Conservation (phyloP, 805 yeast genomes). For the Candida ovalis region DNA sequence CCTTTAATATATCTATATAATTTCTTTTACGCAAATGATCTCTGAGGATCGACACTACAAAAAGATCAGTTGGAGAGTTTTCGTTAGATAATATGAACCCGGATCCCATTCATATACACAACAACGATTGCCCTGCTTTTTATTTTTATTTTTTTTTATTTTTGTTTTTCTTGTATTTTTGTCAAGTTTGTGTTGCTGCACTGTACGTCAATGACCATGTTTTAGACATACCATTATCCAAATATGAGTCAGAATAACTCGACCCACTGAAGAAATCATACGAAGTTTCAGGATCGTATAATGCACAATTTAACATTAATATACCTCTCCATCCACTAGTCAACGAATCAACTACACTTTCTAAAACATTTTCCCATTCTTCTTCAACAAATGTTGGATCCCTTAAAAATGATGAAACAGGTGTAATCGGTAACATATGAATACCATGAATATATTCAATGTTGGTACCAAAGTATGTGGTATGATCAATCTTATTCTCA, state of each 20-base stretch:
- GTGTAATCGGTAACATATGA: slow-evolving; percentile 68
- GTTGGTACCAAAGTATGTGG: slow-evolving; percentile 59
- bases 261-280: slow-evolving; percentile 58
- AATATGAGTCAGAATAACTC: slow-evolving; percentile 47
- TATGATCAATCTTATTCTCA: slow-evolving; percentile 64
- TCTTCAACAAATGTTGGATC: slow-evolving; percentile 52
- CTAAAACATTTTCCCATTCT: slow-evolving; percentile 61
- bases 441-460: slow-evolving; percentile 67
- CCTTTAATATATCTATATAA: neutral
- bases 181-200: slow-evolving; percentile 39
- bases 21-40: neutral
- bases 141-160: too few relatives aligned
- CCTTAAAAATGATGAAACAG: slow-evolving; percentile 61
- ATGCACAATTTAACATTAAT: slow-evolving; percentile 69
- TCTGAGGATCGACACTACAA: too few relatives aligned
- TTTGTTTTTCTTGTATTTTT: neutral
- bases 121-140: neutral
- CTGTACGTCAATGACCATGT: slow-evolving; percentile 83
- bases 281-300: slow-evolving; percentile 63
- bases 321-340: slow-evolving; percentile 76
- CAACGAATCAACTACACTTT: slow-evolving; percentile 43
- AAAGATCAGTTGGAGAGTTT: too few relatives aligned
- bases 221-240: slow-evolving; percentile 83
- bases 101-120: too few relatives aligned
- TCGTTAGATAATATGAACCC: too few relatives aligned